phyloP scores from a whole-genome alignment of 495 filamentous ascomycete genomes.

The Platismatia glauca region DNA sequence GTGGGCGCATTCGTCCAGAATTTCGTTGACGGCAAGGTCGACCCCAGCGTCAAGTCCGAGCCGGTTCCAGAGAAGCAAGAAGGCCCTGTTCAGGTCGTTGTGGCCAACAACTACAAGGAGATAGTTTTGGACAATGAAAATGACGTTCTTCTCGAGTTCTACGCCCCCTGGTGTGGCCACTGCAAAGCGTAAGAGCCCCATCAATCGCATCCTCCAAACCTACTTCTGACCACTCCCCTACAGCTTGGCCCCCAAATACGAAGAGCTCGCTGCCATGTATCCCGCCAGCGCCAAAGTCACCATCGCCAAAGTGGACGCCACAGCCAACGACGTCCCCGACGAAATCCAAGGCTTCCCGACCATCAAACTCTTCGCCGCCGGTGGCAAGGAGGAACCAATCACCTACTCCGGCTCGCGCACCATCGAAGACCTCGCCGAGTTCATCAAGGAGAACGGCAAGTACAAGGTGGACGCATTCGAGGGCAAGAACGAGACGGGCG shows the following conservation, averaged over 20 bases:
- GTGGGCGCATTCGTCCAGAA: conserved; percentile 80
- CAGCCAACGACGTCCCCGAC: conserved; percentile 91
- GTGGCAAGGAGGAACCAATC: conserved; percentile 72
- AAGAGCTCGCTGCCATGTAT: conserved; percentile 79
- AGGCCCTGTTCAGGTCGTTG: conserved; percentile 76
- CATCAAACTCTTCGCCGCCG: conserved; percentile 96
- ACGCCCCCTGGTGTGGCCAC: conserved; percentile 98
- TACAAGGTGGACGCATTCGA: conserved; percentile 60
- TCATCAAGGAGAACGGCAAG: conserved; percentile 91
- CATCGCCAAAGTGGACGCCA: conserved; percentile 97
- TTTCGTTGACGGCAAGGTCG: conserved; percentile 79
- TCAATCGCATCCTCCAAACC: background rate
- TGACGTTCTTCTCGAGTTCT: conserved; percentile 97
- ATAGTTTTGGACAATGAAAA: conserved; percentile 88
- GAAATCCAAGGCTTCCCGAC: conserved; percentile 97
- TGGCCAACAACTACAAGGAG: conserved; percentile 90
- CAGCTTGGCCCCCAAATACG: conserved; percentile 61
- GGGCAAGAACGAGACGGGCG: conserved; percentile 36
- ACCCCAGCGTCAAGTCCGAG: conserved; percentile 97
- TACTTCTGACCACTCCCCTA: conserved; percentile 19
- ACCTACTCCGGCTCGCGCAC: conserved; percentile 85
- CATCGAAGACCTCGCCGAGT: conserved; percentile 86
- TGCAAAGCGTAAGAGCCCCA: conserved; percentile 68
- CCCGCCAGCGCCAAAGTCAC: conserved; percentile 70
- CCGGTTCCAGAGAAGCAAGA: conserved; percentile 93